Conservation (phyloP, 345 rosid genomes). For the Microcos paniculata region DNA sequence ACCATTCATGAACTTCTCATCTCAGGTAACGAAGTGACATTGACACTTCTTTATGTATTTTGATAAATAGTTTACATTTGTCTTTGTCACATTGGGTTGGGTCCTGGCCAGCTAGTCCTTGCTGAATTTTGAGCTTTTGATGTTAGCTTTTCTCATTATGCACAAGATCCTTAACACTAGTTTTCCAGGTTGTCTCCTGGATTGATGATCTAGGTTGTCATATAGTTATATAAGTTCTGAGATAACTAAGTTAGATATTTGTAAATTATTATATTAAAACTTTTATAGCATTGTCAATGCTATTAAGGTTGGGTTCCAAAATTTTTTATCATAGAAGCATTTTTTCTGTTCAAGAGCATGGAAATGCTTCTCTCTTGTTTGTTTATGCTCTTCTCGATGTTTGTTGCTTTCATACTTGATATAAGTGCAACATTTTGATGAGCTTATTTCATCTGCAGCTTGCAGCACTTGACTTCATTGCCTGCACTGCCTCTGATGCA, state of each 20-base stretch:
- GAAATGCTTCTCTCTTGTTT: neutral
- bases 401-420: neutral
- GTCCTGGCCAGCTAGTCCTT: neutral
- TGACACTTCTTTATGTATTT: neutral
- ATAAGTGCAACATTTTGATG: neutral
- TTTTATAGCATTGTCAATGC: neutral
- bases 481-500: constrained; percentile 76
- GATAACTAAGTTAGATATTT: neutral
- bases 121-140: neutral
- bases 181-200: constrained; percentile 1
- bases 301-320: neutral
- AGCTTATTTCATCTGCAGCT: constrained; percentile 44
- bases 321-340: too few species aligned
- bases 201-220: neutral
- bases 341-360: too few species aligned
- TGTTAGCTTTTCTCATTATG: neutral
- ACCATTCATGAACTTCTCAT: constrained; percentile 84
- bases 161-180: neutral
- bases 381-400: neutral
- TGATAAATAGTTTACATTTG: neutral
- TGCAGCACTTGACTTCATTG: constrained; percentile 93
- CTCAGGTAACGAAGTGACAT: constrained; percentile 57
- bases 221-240: neutral
- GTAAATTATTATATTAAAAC: neutral
- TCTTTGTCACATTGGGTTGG: neutral